Conservation (phyloP, 2,329 filamentous ascomycete species). For the Penicillium expansum region DNA sequence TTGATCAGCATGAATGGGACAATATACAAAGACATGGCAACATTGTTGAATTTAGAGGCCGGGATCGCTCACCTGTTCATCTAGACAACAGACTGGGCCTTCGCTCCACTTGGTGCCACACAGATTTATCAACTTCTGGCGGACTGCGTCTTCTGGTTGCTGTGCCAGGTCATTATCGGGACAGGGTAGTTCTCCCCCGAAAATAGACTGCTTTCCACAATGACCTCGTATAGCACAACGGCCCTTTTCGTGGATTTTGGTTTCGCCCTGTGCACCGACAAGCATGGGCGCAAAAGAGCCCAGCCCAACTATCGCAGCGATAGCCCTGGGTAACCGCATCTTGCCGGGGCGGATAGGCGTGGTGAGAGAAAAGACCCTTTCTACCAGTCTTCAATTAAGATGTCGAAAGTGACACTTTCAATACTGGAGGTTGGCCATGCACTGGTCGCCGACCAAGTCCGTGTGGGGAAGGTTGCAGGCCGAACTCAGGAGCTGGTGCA, state of each 20-base stretch:
- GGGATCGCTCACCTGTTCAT: constrained; percentile 61
- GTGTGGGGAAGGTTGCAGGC: constrained; percentile 10
- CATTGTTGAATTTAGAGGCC: neutral
- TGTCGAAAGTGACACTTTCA: neutral
- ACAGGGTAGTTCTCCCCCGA: constrained; percentile 85
- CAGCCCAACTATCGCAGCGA: constrained; percentile 28
- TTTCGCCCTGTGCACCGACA: constrained; percentile 34
- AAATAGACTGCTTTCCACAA: constrained; percentile 87
- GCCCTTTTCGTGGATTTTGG: constrained; percentile 72
- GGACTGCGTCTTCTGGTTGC: constrained; percentile 67
- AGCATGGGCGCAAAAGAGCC: constrained; percentile 26
- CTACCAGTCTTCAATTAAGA: neutral
- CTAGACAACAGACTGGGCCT: constrained; percentile 78
- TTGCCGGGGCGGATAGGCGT: neutral
- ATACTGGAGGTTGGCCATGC: constrained; percentile 10
- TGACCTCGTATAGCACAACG: constrained; percentile 87
- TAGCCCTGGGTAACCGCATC: constrained; percentile 34
- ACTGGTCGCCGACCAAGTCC: constrained; percentile 9
- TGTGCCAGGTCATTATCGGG: constrained; percentile 83
- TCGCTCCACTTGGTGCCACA: constrained; percentile 86
- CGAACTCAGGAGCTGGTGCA: neutral
- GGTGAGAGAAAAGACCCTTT: neutral
- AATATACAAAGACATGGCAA: too few species aligned
- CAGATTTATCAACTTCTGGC: constrained; percentile 75
- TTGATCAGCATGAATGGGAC: constrained; percentile 13